phyloP scores from a whole-genome alignment of 257 asterid genomes.

The Solanum tarijense region DNA sequence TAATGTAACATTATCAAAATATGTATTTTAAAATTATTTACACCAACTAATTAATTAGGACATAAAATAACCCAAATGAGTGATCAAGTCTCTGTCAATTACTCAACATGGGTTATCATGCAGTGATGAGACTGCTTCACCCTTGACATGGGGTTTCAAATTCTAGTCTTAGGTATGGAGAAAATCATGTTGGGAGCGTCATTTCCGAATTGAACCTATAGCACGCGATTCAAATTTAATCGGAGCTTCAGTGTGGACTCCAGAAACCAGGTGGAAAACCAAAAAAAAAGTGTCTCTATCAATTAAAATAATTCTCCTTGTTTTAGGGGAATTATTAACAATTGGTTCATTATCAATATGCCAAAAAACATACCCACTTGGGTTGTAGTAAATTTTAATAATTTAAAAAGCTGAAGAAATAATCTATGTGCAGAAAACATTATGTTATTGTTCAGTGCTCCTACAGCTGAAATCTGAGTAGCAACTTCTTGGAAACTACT shows the following conservation, averaged over 20 bases:
- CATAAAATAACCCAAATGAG: background rate
- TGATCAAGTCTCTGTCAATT: background rate
- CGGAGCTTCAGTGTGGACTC: fast-evolving
- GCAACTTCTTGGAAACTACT: background rate
- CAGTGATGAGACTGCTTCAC: background rate
- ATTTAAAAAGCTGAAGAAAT: background rate
- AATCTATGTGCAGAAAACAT: background rate
- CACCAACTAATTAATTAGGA: background rate
- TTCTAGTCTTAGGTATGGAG: background rate
- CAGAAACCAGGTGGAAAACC: fast-evolving
- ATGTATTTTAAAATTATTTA: background rate
- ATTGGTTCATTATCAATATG: background rate
- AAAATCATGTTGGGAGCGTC: no score
- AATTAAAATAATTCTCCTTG: background rate
- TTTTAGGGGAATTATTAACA: background rate
- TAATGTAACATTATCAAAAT: background rate
- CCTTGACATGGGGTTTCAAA: fast-evolving
- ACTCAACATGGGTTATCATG: background rate
- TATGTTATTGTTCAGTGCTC: background rate
- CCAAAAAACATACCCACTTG: background rate
- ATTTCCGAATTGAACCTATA: no score
- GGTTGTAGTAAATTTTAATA: background rate
- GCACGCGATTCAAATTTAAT: fast-evolving
- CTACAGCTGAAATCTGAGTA: background rate
- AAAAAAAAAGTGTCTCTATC: background rate